Conservation (phyloP, 129 eudicot species). For the Ambrosia artemisiifolia region DNA sequence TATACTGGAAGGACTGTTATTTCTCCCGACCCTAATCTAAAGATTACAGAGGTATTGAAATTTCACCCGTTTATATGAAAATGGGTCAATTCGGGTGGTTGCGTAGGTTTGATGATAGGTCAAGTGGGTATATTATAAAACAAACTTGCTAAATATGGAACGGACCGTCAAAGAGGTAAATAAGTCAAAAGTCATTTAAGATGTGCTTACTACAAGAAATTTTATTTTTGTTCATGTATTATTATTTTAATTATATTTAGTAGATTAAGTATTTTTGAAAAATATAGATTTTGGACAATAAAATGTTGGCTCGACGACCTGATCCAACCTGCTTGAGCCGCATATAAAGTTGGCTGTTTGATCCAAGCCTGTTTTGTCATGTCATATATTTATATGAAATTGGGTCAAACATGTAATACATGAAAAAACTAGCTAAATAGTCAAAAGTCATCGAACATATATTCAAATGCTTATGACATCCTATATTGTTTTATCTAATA, state of each 20-base stretch:
- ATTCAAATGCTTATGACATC: background rate
- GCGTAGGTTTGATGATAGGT: background rate
- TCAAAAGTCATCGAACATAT: background rate
- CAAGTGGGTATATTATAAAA: background rate
- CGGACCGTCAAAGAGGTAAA: background rate
- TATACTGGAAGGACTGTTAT: constrained; percentile 94
- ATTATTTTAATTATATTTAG: background rate
- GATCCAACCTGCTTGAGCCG: background rate
- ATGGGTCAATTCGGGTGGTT: background rate
- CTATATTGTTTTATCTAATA: too few species aligned
- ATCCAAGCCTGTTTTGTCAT: background rate
- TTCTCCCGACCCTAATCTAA: constrained; percentile 93
- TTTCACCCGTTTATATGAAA: background rate
- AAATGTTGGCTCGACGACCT: background rate
- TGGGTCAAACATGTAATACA: background rate
- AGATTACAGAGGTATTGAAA: constrained; percentile 70
- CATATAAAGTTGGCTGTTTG: too few species aligned
- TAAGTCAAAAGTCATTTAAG: background rate
- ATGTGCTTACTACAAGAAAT: background rate
- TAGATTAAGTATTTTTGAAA: background rate
- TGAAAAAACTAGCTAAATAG: background rate
- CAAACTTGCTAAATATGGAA: background rate
- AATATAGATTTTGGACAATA: background rate
- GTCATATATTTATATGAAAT: background rate
- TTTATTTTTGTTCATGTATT: background rate